Percentiles rank a stretch among this genome's conserved stretches.
Evolutionary conservation across 2,329 filamentous ascomycete species (phyloP).

Genomic region (Macrophomina tecta): DNA sequence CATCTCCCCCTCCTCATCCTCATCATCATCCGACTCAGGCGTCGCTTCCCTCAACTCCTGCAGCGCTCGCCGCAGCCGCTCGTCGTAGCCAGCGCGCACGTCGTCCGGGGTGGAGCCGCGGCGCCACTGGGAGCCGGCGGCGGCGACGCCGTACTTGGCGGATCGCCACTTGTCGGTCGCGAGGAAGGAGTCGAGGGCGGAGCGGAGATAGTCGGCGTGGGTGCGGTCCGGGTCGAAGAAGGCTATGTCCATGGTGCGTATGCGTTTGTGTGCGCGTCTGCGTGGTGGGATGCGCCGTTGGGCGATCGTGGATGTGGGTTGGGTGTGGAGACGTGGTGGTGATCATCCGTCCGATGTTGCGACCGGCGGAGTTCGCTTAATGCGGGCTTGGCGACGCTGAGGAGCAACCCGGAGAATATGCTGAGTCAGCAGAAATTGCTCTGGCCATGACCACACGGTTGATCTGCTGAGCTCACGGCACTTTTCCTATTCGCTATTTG

Average conservation of each 20-base stretch:
- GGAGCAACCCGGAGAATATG: too few species aligned
- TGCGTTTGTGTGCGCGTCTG: background rate
- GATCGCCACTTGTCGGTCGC: background rate
- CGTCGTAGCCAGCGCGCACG: conserved; percentile 1
- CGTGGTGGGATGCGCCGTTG: background rate
- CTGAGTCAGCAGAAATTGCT: too few species aligned
- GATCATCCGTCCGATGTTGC: too few species aligned
- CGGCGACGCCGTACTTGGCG: conserved; percentile 7
- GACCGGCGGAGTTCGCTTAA: too few species aligned
- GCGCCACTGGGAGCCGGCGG: background rate
- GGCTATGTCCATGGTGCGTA: conserved; percentile 1
- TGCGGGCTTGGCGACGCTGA: too few species aligned
- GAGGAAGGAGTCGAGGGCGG: background rate
- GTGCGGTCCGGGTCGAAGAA: conserved; percentile 15
- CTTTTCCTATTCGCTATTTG: too few species aligned
- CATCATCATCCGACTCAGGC: background rate
- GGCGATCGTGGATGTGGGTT: too few species aligned
- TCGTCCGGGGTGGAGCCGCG: conserved; percentile 14
- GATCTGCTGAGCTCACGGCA: too few species aligned
- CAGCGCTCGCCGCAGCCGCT: background rate
- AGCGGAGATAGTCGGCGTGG: conserved; percentile 5
- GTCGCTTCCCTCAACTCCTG: conserved; percentile 12
- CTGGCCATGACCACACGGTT: too few species aligned
- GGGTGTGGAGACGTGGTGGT: background rate
- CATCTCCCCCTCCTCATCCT: background rate